A percentile compares a stretch with the other conserved stretches of the same genome.
These are phyloP conservation scores for Vigna unguiculata DNA, from an alignment of 306 rosid species.

Conservation along the genomic window DNA sequence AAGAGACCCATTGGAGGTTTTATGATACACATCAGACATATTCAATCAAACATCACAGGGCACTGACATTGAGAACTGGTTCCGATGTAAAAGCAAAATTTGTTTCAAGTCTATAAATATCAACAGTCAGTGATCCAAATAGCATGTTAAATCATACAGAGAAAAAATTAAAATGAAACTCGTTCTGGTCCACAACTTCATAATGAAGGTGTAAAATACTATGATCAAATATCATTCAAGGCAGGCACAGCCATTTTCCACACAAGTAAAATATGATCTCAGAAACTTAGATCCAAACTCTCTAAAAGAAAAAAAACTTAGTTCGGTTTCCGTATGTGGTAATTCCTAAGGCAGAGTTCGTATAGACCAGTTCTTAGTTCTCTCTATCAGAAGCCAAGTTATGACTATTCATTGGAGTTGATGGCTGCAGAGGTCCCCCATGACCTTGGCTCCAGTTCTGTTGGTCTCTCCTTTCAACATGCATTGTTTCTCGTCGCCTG, in stretches of 20 bases:
- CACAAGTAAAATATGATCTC: slow-evolving; percentile 13
- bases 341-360: slow-evolving; percentile 37
- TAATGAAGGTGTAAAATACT: not conserved
- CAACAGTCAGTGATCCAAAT: slow-evolving; percentile 19
- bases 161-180: not conserved
- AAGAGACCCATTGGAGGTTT: not conserved
- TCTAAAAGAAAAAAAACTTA: slow-evolving; percentile 1
- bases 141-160: not conserved
- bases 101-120: slow-evolving; percentile 14
- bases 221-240: slow-evolving; percentile 13
- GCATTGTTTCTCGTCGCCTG: slow-evolving; percentile 74
- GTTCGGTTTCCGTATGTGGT: not conserved
- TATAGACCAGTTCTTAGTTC: slow-evolving; percentile 23
- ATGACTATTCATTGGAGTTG: slow-evolving; percentile 47
- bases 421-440: slow-evolving; percentile 53
- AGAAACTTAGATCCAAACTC: slow-evolving; percentile 25
- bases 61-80: not conserved
- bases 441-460: slow-evolving; percentile 58
- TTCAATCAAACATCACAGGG: slow-evolving; percentile 3
- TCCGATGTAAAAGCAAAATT: slow-evolving; percentile 31
- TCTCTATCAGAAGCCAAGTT: slow-evolving; percentile 43
- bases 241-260: slow-evolving; percentile 22
- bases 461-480: slow-evolving; percentile 64
- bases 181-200: slow-evolving; percentile 18
- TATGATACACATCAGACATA: not conserved